Evolutionary conservation across 768 basidiomycete species (phyloP), one percentile per base, ranked within the genome.

Genomic region (Suillus tomentosus): DNA sequence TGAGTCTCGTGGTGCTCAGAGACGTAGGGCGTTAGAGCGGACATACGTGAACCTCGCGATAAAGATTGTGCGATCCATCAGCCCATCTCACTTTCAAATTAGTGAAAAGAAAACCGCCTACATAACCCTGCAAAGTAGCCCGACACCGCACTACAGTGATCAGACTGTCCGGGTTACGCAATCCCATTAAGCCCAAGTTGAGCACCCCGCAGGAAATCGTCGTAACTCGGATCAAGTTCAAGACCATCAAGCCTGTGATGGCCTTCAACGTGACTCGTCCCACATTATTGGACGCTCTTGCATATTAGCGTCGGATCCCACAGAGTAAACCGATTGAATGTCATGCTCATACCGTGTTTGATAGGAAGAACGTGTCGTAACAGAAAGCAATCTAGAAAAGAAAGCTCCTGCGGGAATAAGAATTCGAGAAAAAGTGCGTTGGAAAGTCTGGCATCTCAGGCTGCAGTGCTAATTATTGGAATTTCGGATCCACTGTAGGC

Each of bases 321-420:
- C 87, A 36, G 80, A 81, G 63, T 87, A 86, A 65, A 88, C 87
- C 1, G 86, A 83, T 27, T 27, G 5, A 88, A 74, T 24, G 71
- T 74, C 8, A 78, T 70, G 15, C 75, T 71, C 45, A 84, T 77
- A 1, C 81, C 80, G 62, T 84, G 83, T 57, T 77, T 72, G 36
- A 83, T 75, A 0, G 86, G 7, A 83, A 88, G 72, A 85, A 87
- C 14, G 84, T 74, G 0, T 85, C 84, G 55, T 79, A 84, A 63
- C 78, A 85, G 42, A 84, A 31, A 31, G 31, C 31, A 31, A 31
- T 31, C 31, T 31, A 31, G 31, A 31, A 31, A 31, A 31, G 31
- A 31, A 31, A 31, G 31, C 31, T 31, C 31, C 31, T 31, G 31
- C 31, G 31, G 31, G 31, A 31, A 31, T 7, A 31, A 31, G 31